These are phyloP conservation scores for Psilocybe cyanescens DNA, from an alignment of 768 basidiomycete species.

Conservation along the genomic window DNA sequence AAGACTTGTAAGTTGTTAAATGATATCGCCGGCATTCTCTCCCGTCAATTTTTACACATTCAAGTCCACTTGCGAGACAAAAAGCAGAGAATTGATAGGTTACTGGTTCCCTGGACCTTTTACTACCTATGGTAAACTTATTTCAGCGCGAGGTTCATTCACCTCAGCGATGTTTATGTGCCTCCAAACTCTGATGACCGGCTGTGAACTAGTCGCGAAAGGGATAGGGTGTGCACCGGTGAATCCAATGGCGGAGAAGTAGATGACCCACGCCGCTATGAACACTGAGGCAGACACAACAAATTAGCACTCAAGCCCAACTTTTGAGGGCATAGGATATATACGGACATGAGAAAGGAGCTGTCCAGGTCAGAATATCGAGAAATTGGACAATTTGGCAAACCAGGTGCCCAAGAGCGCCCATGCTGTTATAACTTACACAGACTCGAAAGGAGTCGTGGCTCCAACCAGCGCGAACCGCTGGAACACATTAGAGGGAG, in stretches of 20 bases:
- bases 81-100: not conserved
- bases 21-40: not conserved
- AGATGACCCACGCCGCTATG: conserved; percentile 2
- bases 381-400: conserved; percentile 9
- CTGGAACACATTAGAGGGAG: conserved; percentile 1
- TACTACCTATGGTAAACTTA: not conserved
- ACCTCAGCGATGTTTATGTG: not conserved
- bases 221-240: not conserved
- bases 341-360: conserved; percentile 11
- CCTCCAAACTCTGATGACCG: conserved; percentile 1
- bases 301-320: not conserved
- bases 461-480: not conserved
- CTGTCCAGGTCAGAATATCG: conserved; percentile 6
- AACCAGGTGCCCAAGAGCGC: conserved; percentile 6
- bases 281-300: not conserved
- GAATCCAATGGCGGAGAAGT: conserved; percentile 1
- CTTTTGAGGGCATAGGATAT: not conserved
- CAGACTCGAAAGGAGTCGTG: not conserved
- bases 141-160: not conserved
- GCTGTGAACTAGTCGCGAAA: not conserved
- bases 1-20: no score
- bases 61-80: not conserved
- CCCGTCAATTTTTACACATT: not conserved
- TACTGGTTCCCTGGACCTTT: not conserved
- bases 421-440: conserved; percentile 1